Conservation (phyloP, 352 stramenopile species). For the Phytophthora sojae region DNA sequence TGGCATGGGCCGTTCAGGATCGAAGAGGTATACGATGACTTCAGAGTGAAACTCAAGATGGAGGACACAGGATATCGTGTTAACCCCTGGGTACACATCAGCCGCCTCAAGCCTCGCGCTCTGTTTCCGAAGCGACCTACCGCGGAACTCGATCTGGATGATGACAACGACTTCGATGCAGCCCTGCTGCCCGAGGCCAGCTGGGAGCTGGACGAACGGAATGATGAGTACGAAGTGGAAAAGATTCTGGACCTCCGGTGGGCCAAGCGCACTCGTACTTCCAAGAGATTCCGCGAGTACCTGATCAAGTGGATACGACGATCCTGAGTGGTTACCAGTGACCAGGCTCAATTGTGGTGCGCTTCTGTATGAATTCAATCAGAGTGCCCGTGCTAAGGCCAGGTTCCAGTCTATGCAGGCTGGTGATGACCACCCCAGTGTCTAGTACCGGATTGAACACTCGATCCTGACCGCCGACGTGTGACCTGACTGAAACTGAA, state of each 20-base stretch:
- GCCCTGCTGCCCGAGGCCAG: neutral
- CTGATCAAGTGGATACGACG: neutral
- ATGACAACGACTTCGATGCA: neutral
- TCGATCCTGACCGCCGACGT: neutral
- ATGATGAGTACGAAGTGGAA: neutral
- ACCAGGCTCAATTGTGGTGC: neutral
- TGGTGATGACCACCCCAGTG: neutral
- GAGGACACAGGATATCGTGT: neutral
- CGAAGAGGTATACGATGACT: neutral
- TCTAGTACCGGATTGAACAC: neutral
- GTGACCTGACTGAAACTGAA: no score
- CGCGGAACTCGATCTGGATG: neutral
- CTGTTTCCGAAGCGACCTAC: neutral
- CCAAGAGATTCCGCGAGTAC: neutral
- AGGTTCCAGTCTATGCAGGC: neutral
- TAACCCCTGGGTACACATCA: neutral
- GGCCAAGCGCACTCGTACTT: neutral
- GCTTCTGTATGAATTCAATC: neutral
- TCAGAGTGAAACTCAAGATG: neutral
- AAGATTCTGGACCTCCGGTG: neutral
- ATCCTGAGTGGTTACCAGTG: neutral
- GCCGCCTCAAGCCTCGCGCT: neutral
- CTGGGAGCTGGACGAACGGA: neutral
- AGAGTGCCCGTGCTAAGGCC: neutral
- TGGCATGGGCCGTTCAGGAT: neutral